These are phyloP conservation scores for Akanthomyces dipterigenus DNA, from an alignment of 2,329 filamentous ascomycete genomes.

Conservation along the genomic window DNA sequence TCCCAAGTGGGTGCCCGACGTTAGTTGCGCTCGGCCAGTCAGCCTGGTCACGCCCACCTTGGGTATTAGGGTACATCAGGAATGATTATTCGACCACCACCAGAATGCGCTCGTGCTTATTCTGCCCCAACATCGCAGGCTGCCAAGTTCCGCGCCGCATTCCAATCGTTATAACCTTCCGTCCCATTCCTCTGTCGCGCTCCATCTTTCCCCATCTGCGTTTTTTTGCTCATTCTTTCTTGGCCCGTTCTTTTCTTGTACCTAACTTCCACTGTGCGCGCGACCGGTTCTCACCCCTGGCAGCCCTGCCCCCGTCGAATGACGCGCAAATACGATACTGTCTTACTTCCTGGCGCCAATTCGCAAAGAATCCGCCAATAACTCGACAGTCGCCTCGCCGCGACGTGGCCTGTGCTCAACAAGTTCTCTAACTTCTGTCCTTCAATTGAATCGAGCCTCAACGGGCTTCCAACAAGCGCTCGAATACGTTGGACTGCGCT, in stretches of 20 bases:
- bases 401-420: neutral
- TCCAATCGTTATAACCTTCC: conserved; percentile 6
- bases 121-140: conserved; percentile 5
- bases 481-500: neutral
- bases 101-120: neutral
- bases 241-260: neutral
- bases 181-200: neutral
- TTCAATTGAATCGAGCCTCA: neutral
- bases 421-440: neutral
- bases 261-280: neutral
- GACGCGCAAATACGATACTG: neutral
- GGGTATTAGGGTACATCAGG: too few species aligned
- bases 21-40: neutral
- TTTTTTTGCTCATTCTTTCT: conserved; percentile 3
- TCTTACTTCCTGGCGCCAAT: neutral
- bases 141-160: conserved; percentile 2
- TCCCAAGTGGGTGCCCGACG: too few species aligned
- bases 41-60: neutral
- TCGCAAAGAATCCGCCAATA: neutral
- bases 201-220: conserved; percentile 1
- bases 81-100: neutral
- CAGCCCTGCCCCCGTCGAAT: neutral
- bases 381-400: neutral
- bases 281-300: neutral
- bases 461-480: neutral